Evolutionary conservation across 805 yeast species (phyloP).

Genomic region (Brettanomyces custersianus): DNA sequence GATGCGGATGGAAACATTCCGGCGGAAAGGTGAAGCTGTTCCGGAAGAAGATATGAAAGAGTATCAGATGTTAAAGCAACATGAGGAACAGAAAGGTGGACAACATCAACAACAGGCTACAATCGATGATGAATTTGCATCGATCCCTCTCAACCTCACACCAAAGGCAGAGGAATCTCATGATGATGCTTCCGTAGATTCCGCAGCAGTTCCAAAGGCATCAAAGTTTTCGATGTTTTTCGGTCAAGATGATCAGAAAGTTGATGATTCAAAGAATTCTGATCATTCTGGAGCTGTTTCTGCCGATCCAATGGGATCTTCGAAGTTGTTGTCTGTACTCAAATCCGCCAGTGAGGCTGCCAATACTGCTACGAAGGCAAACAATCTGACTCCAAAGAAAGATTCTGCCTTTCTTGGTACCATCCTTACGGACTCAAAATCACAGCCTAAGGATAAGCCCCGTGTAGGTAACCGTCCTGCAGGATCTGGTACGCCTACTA

Average conservation of each 20-base stretch:
- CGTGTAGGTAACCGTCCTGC: too few species aligned
- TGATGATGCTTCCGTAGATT: neutral
- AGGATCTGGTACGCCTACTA: too few species aligned
- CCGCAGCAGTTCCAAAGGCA: neutral
- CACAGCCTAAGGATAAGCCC: too few species aligned
- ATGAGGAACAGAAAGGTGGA: neutral
- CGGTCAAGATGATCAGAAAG: slow-evolving; percentile 24
- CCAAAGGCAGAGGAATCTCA: neutral
- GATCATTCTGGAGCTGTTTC: slow-evolving; percentile 9
- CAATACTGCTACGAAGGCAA: neutral
- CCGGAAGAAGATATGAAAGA: slow-evolving; percentile 19
- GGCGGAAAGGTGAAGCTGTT: slow-evolving; percentile 34
- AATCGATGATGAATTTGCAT: slow-evolving; percentile 10
- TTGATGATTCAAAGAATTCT: slow-evolving; percentile 9
- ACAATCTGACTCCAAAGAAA: slow-evolving; percentile 4
- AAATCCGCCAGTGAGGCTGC: neutral
- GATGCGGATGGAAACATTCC: slow-evolving; percentile 42
- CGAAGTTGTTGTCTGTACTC: slow-evolving; percentile 14
- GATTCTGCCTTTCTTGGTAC: slow-evolving; percentile 40
- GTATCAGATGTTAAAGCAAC: slow-evolving; percentile 8
- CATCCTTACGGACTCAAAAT: slow-evolving; percentile 31
- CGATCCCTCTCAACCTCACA: slow-evolving; percentile 2
- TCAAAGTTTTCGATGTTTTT: slow-evolving; percentile 22
- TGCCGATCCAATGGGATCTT: slow-evolving; percentile 7
- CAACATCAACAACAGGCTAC: neutral